Percentiles rank a stretch among this genome's conserved stretches.
Evolutionary conservation across 2,329 filamentous ascomycete genomes (phyloP).

Genomic region (Dothidotthia symphoricarpi): DNA sequence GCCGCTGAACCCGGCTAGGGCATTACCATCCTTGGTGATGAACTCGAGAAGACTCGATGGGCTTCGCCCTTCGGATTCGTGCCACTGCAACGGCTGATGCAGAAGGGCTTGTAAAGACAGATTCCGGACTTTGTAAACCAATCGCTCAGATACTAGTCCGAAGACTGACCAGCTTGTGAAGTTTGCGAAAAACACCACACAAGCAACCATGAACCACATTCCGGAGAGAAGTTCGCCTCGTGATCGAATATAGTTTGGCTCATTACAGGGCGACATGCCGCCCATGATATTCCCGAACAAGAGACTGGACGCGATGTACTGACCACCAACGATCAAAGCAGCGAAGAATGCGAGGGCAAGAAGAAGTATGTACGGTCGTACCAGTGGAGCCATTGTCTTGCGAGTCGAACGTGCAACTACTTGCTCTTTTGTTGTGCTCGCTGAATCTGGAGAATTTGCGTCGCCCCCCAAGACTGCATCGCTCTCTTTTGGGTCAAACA

Average conservation of each 20-base stretch:
- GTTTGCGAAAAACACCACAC: constrained; percentile 62
- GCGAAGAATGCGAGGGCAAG: constrained; percentile 52
- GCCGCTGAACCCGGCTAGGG: constrained; percentile 66
- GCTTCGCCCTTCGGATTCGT: constrained; percentile 63
- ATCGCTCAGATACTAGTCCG: constrained; percentile 61
- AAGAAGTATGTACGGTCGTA: constrained; percentile 47
- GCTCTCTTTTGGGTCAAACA: constrained; percentile 9
- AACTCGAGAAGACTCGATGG: constrained; percentile 63
- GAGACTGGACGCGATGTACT: constrained; percentile 58
- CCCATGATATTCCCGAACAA: constrained; percentile 62
- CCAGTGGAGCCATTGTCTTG: constrained; percentile 38
- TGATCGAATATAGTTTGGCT: constrained; percentile 49
- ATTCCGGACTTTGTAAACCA: constrained; percentile 63
- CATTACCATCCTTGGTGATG: constrained; percentile 67
- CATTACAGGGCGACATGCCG: constrained; percentile 56
- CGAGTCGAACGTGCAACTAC: constrained; percentile 28
- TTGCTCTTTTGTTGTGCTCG: constrained; percentile 13
- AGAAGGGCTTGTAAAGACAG: constrained; percentile 65
- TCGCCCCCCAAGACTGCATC: constrained; percentile 2
- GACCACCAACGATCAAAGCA: constrained; percentile 55
- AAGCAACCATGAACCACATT: constrained; percentile 61
- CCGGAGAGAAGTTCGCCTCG: constrained; percentile 56
- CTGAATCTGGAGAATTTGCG: constrained; percentile 3
- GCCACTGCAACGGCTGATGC: constrained; percentile 68
- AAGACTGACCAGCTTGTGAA: constrained; percentile 59